phyloP scores from a whole-genome alignment of 805 yeast genomes.

The Pichia manshurica region DNA sequence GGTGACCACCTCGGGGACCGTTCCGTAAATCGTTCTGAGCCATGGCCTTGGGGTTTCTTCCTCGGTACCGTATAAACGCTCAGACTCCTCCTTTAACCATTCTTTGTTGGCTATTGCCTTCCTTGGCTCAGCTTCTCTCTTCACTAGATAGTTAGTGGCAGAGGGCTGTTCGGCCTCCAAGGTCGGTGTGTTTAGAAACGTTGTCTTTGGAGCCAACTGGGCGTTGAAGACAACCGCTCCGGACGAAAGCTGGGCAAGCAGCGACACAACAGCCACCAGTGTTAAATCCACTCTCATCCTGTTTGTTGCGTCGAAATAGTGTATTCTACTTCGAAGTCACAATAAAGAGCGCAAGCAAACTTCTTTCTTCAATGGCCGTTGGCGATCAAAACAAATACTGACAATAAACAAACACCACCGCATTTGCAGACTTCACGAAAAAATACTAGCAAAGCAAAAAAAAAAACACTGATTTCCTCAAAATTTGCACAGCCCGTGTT shows the following conservation, averaged over 20 bases:
- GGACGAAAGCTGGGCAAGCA: background rate
- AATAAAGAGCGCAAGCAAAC: no score
- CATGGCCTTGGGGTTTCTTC: slow-evolving; percentile 49
- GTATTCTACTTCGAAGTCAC: no score
- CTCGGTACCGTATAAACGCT: slow-evolving; percentile 14
- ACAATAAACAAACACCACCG: background rate
- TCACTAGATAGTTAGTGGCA: slow-evolving; percentile 3
- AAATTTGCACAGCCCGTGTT: no score
- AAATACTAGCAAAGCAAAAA: no score
- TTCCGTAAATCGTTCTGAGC: slow-evolving; percentile 62
- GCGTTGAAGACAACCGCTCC: background rate
- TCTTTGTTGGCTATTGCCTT: slow-evolving; percentile 26
- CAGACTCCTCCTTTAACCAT: slow-evolving; percentile 21
- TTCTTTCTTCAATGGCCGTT: no score
- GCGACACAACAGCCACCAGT: background rate
- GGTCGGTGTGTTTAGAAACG: background rate
- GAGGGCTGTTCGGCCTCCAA: background rate
- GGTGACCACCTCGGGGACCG: slow-evolving; percentile 50
- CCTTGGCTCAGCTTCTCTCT: slow-evolving; percentile 17
- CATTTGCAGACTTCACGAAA: no score
- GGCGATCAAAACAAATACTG: no score
- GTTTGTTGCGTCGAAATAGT: no score
- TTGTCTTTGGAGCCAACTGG: slow-evolving; percentile 5
- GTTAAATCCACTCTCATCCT: slow-evolving; percentile 1
- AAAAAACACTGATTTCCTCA: no score